Conservation (phyloP, 306 rosid genomes). For the Carpinus fangiana region DNA sequence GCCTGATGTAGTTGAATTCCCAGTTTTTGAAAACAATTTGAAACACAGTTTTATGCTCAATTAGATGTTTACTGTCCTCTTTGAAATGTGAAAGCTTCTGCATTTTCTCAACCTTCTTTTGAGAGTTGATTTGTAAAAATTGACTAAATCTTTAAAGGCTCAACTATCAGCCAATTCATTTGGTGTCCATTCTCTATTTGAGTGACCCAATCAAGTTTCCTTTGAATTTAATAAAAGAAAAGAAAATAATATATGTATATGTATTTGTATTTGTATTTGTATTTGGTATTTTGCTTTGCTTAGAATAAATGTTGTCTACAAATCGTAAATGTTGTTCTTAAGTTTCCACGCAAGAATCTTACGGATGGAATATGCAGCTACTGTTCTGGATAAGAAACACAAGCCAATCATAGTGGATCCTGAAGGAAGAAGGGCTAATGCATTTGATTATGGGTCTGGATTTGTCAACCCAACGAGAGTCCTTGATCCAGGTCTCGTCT, state of each 20-base stretch:
- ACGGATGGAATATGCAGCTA: slow-evolving; percentile 54
- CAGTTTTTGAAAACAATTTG: slow-evolving; percentile 12
- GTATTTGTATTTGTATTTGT: not conserved
- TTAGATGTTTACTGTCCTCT: not conserved
- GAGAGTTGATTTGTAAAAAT: not conserved
- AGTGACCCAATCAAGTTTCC: not conserved
- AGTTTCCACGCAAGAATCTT: slow-evolving; percentile 25
- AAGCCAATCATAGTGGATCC: slow-evolving; percentile 60
- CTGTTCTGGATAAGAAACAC: slow-evolving; percentile 58
- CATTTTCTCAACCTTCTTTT: not conserved
- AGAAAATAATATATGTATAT: not conserved
- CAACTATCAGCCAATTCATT: not conserved
- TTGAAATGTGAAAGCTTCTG: not conserved
- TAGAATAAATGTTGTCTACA: not conserved
- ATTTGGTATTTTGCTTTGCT: not conserved
- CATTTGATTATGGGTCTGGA: slow-evolving; percentile 81
- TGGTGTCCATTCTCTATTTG: not conserved
- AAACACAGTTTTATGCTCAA: slow-evolving; percentile 5
- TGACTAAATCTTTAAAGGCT: not conserved
- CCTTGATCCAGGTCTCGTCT: slow-evolving; percentile 73
- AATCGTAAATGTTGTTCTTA: not conserved
- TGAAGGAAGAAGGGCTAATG: slow-evolving; percentile 55
- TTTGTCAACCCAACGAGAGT: slow-evolving; percentile 69
- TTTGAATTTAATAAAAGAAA: not conserved
- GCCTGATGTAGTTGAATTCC: not conserved